phyloP scores from a whole-genome alignment of 202 grass and related monocot species.

The Setaria viridis region DNA sequence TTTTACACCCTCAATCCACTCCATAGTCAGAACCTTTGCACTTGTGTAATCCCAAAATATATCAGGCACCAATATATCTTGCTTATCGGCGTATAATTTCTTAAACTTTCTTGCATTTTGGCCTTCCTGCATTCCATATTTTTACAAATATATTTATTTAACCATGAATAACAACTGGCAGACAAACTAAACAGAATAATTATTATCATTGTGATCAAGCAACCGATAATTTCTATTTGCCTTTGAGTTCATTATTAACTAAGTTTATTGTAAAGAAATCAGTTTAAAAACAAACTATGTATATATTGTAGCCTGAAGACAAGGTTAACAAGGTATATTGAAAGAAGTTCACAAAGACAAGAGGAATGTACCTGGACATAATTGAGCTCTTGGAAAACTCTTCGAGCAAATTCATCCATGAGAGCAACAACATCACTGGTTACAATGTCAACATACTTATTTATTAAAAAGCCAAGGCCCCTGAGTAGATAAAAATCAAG shows the following conservation, averaged over 20 bases:
- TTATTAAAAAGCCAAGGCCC: constrained; percentile 83
- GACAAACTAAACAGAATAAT: not conserved
- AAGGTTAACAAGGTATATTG: constrained; percentile 3
- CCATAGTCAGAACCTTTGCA: constrained; percentile 92
- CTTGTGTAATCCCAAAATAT: constrained; percentile 99
- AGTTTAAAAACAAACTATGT: not conserved
- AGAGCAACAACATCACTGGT: constrained; percentile 87
- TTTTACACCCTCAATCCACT: constrained; percentile 93
- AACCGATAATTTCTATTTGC: constrained; percentile 24
- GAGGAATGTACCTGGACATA: constrained; percentile 83
- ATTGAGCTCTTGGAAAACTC: constrained; percentile 97
- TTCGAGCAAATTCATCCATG: constrained; percentile 89
- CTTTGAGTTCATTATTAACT: constrained; percentile 14
- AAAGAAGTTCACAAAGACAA: constrained; percentile 9
- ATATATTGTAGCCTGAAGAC: not conserved
- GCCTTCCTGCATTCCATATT: constrained; percentile 71
- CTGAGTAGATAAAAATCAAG: constrained; percentile 93
- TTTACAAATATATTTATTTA: not conserved
- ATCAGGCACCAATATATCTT: constrained; percentile 92
- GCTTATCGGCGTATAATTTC: constrained; percentile 93
- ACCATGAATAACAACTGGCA: not conserved
- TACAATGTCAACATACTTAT: constrained; percentile 88
- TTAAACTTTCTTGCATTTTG: constrained; percentile 95
- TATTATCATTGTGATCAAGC: not conserved
- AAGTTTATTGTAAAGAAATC: not conserved